Base-by-base conservation (phyloP, 441 rosid genomes). In the Erodium texanum region DNA sequence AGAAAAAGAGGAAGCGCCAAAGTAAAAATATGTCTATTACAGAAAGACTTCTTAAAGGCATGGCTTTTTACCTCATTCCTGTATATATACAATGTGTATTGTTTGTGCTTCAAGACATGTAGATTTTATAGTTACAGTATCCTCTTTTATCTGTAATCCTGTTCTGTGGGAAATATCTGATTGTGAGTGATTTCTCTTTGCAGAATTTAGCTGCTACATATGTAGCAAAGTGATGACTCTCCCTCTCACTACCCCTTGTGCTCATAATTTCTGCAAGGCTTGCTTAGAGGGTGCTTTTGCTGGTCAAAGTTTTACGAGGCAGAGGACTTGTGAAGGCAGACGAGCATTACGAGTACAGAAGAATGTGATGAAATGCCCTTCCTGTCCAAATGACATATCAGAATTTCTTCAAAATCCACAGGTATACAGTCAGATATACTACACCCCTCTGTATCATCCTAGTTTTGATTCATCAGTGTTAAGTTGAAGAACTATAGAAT, bases 191-290 rank as follows among this genome's bases (percentile, higher is more conserved):
- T 38, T 38, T 11, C n/a, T 6, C 9, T 38, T 38, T 70, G 69
- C 78, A 85, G 89, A 78, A 24, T 79, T 85, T 14, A 34, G 70
- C 6, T 85, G 89, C 66, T 82, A 54, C 34, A 72, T 85, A 23
- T 85, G 89, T 23, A 27, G 64, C 66, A 32, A 77, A 36, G 76
- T 82, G 66, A 72, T 85, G 85, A 79, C 15, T 52, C 52, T 45
- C 12, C 87, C 89, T 0, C 70, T 85, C 34, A 83, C 84, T 2
- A 80, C 87, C 0, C 87, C 89, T 11, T 85, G 87, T 58, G 86
- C 74, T 0, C 86, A 85, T 18, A 83, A 82, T 48, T 81, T 85
- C 67, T 83, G 82, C 68, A 83, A 83, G 71, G 66, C 52, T 18
- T 85, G 87, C 19, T 43, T 83, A 2, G 83, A 77, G 66, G 76